Evolutionary conservation across 2,329 filamentous ascomycete genomes (phyloP).

Genomic region (Stachybotrys echinatus): DNA sequence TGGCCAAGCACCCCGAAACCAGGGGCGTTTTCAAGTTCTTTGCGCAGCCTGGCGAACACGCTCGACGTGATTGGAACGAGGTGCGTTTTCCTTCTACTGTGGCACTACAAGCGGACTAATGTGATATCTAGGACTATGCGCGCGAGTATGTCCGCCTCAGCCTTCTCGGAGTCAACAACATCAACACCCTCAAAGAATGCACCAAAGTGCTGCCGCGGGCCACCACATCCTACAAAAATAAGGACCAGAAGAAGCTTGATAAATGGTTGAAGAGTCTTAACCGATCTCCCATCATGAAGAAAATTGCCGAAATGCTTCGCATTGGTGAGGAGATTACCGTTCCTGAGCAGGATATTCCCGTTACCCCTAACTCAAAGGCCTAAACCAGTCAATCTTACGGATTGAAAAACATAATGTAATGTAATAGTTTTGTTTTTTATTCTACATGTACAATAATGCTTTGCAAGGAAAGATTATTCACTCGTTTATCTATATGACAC

Average conservation of each 20-base stretch:
- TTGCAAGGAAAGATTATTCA: no score
- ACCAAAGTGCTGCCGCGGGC: conserved; percentile 42
- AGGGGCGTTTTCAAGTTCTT: conserved; percentile 31
- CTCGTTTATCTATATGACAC: no score
- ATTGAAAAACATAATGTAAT: not conserved
- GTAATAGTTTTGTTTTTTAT: not conserved
- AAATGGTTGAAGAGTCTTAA: conserved; percentile 21
- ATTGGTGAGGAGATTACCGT: conserved; percentile 15
- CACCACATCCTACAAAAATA: conserved; percentile 8
- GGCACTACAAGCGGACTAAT: conserved; percentile 1
- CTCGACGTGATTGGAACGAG: conserved; percentile 29
- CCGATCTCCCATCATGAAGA: conserved; percentile 17
- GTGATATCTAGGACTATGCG: conserved; percentile 36
- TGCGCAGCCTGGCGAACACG: conserved; percentile 23
- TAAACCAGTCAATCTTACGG: not conserved
- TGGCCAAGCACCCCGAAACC: conserved; percentile 31
- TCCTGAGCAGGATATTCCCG: conserved; percentile 15
- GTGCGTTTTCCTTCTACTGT: conserved; percentile 18
- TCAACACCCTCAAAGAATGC: conserved; percentile 51
- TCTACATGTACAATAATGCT: no score
- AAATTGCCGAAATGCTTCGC: conserved; percentile 14
- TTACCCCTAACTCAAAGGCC: not conserved
- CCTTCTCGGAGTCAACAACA: conserved; percentile 50
- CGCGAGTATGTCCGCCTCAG: conserved; percentile 48
- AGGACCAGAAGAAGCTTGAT: conserved; percentile 14